A percentile compares a stretch with the other conserved stretches of the same genome.
phyloP scores from a whole-genome alignment of 352 stramenopile genomes.

The Pythium grandisporangium region DNA sequence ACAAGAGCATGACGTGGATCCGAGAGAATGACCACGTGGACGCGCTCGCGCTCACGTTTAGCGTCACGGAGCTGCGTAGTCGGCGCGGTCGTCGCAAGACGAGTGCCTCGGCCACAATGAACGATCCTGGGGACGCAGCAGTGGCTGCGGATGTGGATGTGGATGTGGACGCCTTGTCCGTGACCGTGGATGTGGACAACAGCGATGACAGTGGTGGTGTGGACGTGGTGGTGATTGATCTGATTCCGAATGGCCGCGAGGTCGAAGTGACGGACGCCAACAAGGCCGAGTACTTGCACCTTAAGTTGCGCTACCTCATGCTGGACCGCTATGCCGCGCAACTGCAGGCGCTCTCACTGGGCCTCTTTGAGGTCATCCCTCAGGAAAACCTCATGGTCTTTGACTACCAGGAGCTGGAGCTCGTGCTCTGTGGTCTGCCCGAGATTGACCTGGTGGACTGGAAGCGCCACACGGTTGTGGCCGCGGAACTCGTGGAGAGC shows the following conservation, averaged over 20 bases:
- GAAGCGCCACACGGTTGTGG: constrained; percentile 64
- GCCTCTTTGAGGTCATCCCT: constrained; percentile 96
- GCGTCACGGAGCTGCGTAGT: constrained; percentile 54
- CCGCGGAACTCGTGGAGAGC: constrained; percentile 30
- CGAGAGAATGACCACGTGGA: constrained; percentile 60
- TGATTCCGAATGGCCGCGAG: constrained; percentile 42
- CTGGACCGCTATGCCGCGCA: constrained; percentile 90
- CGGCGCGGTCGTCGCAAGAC: too few species aligned
- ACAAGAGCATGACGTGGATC: constrained; percentile 70
- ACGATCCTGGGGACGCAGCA: too few species aligned
- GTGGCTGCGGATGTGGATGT: too few species aligned
- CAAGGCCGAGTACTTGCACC: constrained; percentile 91
- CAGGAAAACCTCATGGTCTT: constrained; percentile 95
- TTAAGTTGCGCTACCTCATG: constrained; percentile 94
- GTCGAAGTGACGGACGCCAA: constrained; percentile 93
- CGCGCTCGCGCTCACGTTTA: constrained; percentile 62
- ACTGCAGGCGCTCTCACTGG: constrained; percentile 77
- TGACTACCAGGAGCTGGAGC: constrained; percentile 96
- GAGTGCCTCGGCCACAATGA: too few species aligned
- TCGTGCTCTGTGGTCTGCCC: constrained; percentile 72
- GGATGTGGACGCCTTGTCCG: too few species aligned
- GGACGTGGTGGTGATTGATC: constrained; percentile 56
- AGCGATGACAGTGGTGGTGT: too few species aligned
- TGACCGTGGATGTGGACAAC: too few species aligned
- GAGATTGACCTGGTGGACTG: constrained; percentile 88